phyloP scores from a whole-genome alignment of 768 basidiomycete species.

The Boletus eberwhitei region DNA sequence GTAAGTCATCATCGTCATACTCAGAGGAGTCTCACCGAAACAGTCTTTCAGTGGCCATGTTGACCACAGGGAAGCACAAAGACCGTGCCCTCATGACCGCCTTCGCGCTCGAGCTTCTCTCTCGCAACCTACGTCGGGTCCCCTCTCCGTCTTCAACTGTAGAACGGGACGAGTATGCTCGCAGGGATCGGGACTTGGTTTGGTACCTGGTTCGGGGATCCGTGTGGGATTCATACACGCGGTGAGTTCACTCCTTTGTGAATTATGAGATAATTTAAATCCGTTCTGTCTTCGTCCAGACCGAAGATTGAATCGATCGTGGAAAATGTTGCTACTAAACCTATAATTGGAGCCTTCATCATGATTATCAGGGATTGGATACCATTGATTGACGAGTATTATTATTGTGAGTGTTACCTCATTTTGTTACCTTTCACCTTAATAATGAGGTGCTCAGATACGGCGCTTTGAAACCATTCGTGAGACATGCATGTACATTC shows the following conservation, averaged over 20 bases:
- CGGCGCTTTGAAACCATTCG: constrained; percentile 39
- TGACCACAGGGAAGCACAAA: constrained; percentile 23
- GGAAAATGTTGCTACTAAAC: constrained; percentile 49
- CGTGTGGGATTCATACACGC: constrained; percentile 78
- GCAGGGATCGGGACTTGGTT: constrained; percentile 74
- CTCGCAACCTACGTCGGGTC: constrained; percentile 69
- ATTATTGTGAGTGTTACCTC: constrained; percentile 67
- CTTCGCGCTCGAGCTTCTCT: constrained; percentile 66
- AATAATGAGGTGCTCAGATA: constrained; percentile 29
- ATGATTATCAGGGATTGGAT: constrained; percentile 81
- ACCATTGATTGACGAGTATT: constrained; percentile 84
- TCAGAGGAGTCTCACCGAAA: constrained; percentile 3
- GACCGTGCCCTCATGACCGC: constrained; percentile 63
- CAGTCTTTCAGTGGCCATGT: constrained; percentile 19
- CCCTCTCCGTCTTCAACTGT: constrained; percentile 59
- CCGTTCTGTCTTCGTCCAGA: constrained; percentile 36
- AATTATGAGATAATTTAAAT: not conserved
- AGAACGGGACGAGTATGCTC: constrained; percentile 77
- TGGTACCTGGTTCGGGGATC: constrained; percentile 86
- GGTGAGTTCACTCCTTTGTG: constrained; percentile 38
- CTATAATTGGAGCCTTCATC: constrained; percentile 65
- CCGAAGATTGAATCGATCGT: constrained; percentile 72
- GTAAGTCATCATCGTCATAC: constrained; percentile 38
- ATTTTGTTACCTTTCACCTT: not conserved
- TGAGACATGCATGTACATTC: constrained; percentile 5